phyloP scores from a whole-genome alignment of 306 rosid genomes.

The Oxytropis ochrocephala region DNA sequence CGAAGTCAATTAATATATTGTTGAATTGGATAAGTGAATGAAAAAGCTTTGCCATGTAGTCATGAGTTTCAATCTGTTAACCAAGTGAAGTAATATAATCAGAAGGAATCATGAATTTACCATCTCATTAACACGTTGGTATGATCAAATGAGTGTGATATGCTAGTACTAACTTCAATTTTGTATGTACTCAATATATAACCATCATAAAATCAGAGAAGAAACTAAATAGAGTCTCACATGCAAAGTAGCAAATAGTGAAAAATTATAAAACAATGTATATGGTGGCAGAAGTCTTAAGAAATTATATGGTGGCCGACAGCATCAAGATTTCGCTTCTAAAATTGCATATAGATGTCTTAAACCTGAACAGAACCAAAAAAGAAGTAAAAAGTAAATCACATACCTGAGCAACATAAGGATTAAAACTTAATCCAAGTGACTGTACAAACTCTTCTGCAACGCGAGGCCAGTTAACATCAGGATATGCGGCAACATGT shows the following conservation, averaged over 20 bases:
- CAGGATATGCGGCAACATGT: conserved; percentile 79
- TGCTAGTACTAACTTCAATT: neutral
- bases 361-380: neutral
- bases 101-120: conserved; percentile 1
- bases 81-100: conserved; percentile 5
- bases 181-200: neutral
- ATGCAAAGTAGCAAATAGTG: neutral
- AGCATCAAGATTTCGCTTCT: neutral
- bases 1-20: conserved; percentile 68
- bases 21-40: conserved; percentile 61
- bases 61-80: conserved; percentile 89
- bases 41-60: conserved; percentile 85
- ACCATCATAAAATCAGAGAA: neutral
- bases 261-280: neutral
- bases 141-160: neutral
- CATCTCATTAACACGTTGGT: neutral
- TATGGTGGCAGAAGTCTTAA: neutral
- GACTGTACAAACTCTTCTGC: conserved; percentile 70
- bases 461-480: conserved; percentile 57
- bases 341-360: neutral
- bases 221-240: neutral
- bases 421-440: conserved; percentile 74
- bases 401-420: conserved; percentile 71
- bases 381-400: neutral
- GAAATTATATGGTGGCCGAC: neutral